These are phyloP conservation scores for Trichoderma polysporum DNA, from an alignment of 2,329 filamentous ascomycete species.

Conservation along the genomic window DNA sequence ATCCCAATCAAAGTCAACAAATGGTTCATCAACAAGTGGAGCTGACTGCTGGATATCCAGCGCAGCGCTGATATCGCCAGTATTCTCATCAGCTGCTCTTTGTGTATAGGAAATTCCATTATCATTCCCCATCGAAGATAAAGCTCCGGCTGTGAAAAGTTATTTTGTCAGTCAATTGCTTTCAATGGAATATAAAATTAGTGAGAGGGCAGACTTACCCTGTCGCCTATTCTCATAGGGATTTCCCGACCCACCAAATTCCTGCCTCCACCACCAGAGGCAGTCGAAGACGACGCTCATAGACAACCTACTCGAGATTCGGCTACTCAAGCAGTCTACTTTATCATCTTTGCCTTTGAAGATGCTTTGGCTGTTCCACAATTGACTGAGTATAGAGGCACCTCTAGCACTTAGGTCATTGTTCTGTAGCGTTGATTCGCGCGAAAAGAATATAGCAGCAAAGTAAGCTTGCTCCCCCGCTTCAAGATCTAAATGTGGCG, in stretches of 20 bases:
- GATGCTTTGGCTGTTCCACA: conserved; percentile 44
- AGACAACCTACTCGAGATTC: conserved; percentile 52
- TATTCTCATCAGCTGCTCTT: background rate
- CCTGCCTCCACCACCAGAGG: conserved; percentile 55
- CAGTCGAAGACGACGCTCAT: conserved; percentile 56
- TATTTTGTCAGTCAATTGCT: background rate
- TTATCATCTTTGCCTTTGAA: conserved; percentile 19
- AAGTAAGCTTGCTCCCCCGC: conserved; percentile 41
- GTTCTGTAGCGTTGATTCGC: conserved; percentile 33
- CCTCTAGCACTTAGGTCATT: conserved; percentile 54
- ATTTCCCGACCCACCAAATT: conserved; percentile 33
- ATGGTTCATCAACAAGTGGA: background rate
- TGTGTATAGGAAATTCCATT: background rate
- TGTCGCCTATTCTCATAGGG: conserved; percentile 22
- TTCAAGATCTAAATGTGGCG: conserved; percentile 42
- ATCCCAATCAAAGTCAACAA: conserved; percentile 14
- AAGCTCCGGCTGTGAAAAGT: background rate
- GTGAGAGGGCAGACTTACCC: background rate
- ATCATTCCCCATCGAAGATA: background rate
- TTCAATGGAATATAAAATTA: background rate
- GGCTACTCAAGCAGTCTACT: conserved; percentile 19
- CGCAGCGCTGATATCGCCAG: background rate
- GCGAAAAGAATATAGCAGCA: background rate
- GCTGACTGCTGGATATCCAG: background rate
- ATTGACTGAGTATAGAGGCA: conserved; percentile 53